Evolutionary conservation across 306 rosid genomes (phyloP).

Genomic region (Oemleria cerasiformis): DNA sequence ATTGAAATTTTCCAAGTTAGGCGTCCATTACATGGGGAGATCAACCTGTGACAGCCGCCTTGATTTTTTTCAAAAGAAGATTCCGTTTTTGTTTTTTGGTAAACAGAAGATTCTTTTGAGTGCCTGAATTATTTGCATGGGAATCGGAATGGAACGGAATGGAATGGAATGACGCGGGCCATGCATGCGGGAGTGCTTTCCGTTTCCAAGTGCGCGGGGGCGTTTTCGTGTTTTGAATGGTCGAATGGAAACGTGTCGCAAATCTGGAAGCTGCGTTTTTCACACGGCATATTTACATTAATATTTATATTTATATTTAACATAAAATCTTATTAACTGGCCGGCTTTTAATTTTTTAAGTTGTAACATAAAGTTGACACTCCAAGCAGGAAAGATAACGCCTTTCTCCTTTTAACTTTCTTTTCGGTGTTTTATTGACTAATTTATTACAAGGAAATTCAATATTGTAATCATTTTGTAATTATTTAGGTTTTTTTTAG

Average conservation of each 20-base stretch:
- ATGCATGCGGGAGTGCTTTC: background rate
- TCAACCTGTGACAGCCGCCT: background rate
- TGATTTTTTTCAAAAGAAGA: background rate
- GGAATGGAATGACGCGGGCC: background rate
- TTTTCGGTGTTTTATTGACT: too few species aligned
- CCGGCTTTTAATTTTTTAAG: background rate
- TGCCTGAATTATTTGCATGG: constrained; percentile 1
- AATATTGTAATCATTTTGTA: too few species aligned
- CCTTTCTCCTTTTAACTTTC: background rate
- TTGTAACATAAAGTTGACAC: background rate
- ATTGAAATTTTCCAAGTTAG: background rate
- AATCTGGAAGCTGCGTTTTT: background rate
- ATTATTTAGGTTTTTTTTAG: too few species aligned
- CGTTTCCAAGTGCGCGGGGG: background rate
- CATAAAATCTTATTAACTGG: background rate
- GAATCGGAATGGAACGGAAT: background rate
- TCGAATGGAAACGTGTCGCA: background rate
- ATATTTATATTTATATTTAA: background rate
- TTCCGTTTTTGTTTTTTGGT: background rate
- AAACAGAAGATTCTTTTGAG: background rate
- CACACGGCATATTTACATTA: background rate
- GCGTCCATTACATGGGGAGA: background rate
- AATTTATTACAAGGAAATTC: too few species aligned
- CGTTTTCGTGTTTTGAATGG: background rate
- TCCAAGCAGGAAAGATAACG: constrained; percentile 2